Evolutionary conservation across 2,329 filamentous ascomycete species (phyloP), one percentile per base, ranked within the genome.

Genomic region (Colletotrichum liaoningense): DNA sequence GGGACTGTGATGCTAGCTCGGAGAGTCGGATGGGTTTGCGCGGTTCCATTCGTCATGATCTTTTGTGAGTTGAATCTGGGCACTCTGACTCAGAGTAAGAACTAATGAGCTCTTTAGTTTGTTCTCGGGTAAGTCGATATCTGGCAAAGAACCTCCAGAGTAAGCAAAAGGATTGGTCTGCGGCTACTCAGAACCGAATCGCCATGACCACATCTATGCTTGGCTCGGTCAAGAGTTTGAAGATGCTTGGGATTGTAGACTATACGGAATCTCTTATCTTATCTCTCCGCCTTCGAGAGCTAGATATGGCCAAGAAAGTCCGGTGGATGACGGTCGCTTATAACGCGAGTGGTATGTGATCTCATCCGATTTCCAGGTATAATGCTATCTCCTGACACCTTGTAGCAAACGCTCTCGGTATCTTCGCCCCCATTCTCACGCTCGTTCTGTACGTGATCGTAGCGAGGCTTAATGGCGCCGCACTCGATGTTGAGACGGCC

Each of bases 41-140:
- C 73, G 5, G 69, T 77, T 82, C 77, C 7, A 66, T 88, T 60
- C 83, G 84, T 2, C 83, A 86, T 56, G 86, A 82, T 74, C 78
- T 38, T 71, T 9, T 52, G 71, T 73, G 86, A 14, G 72, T 72
- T 16, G 1, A 38, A 14, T 30, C 8, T 38, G 1, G 11, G 24
- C 11, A 33, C 3, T 7, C 26, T 2, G 4, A 11, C n/a, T 22
- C 3, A 38, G 5, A 6, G 5, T 4, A 5, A 3, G n/a, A 26
- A 24, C 11, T 54, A 14, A 63, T 11, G 11, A 16, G 4, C 5
- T 38, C 3, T 4, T 11, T 3, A 72, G 69, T 69, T 4, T 69
- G 65, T 8, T 72, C 66, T 7, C 49, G 55, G 8, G 59, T 69
- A 54, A 72, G 69, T 19, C 52, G 35, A 24, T 60, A 72, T 3